Evolutionary conservation across 1,284 basidiomycete genomes (phyloP), one percentile per base, ranked within the genome.

Genomic region (Thelephora terrestris): DNA sequence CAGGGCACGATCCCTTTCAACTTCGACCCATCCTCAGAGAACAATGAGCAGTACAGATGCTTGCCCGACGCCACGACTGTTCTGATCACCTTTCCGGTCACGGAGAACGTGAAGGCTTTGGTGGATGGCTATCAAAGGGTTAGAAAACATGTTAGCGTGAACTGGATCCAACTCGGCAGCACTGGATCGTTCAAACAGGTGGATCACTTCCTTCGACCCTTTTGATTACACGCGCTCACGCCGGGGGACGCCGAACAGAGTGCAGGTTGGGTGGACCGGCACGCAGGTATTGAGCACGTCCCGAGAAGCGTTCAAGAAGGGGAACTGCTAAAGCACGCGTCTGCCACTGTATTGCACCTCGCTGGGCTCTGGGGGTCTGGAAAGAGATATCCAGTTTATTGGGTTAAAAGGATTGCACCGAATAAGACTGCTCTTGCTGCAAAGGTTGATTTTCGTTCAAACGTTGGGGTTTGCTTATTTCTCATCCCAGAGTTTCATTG

Each of bases 301-400:
- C 27, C 27, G 5, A 27, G 27, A 27, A 27, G 27, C 10, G 10
- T 27, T 27, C 73, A 75, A 1, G 81, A 83, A 53, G 63, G 65
- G 5, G 79, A 81, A 60, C 64, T 82, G 10, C 65, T 83, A 4
- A 59, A 62, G 2, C 60, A 53, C 2, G 56, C 61, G n/a, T 70
- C 62, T 0, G 71, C 75, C 2, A 76, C 76, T 1, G 76, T 84
- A 1, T 64, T 85, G 29, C 71, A 82, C 55, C 71, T 84, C n/a
- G 65, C 70, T 14, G 81, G 81, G 0, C 64, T 85, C 3, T 83
- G 78, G 76, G 80, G 81, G 18, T n/a, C n/a, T n/a, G 75, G 75
- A 1, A 51, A 61, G 14, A 67, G 81, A 5, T 61, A 65, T 5
- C 61, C 70, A 14, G 63, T 66, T 43, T 75, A 77, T 51, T 81